Base-by-base conservation (phyloP, 2,329 filamentous ascomycete genomes). In the Arachnopeziza araneosa region DNA sequence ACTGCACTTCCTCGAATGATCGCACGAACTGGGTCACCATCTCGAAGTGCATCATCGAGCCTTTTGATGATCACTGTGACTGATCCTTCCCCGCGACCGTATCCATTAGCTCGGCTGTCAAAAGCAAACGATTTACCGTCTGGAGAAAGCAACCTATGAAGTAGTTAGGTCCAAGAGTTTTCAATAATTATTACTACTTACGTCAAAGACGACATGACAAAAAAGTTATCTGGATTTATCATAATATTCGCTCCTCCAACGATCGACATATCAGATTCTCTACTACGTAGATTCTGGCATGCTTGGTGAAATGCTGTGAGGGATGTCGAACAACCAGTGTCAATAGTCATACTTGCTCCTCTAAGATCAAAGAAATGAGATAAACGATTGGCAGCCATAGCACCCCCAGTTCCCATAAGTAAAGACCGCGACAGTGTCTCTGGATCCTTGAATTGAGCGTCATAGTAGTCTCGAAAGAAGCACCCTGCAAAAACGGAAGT, bases 21-120 rank as follows among this genome's bases (percentile, higher is more conserved):
- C 3, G 75, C 76, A 14, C 57, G 57, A 36, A 62, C 57, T n/a
- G 52, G 56, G 32, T 62, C 60, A n/a, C 55, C 52, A 23, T 62
- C 60, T 36, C 54, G 24, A 17, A 62, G 36, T 12, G 60, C 60
- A 12, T 50, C 48, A 9, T 26, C 48, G 0, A 80, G 66, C 0
- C 67, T 57, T 50, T 66, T 65, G 10, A 65, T 30, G 0, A 67
- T 56, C 12, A 66, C 26, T 17, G 49, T 24, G 0, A 78, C 64
- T 54, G 54, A 32, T 32, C 63, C 79, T 64, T 82, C 79, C 1
- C 84, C 86, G 30, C 85, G 77, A 0, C 81, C 84, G 67, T 88
- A 89, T 1, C 86, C 87, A 59, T 83, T 81, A n/a, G 83, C 86
- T 26, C 63, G 2, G 78, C 76, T 26, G 75, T 69, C 65, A 86